phyloP scores from a whole-genome alignment of 192 early-diverging fungal species.

The Polychytrium aggregatum region DNA sequence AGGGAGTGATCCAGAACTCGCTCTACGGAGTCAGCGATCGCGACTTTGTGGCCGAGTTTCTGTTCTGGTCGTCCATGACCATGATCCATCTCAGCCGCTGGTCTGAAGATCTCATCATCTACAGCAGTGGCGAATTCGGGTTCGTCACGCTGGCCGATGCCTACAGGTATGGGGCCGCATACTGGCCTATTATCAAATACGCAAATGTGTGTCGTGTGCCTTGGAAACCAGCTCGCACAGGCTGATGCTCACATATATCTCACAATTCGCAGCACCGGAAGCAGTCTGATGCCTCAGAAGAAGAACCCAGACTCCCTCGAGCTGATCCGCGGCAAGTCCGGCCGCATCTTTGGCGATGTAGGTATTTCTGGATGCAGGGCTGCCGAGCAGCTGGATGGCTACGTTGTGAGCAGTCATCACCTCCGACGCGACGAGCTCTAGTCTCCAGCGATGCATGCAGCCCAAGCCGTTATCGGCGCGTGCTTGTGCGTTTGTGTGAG shows the following conservation, averaged over 20 bases:
- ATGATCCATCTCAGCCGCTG: conserved; percentile 87
- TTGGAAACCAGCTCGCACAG: conserved; percentile 1
- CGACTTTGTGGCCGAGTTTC: conserved; percentile 95
- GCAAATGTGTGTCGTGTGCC: background rate
- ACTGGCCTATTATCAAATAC: background rate
- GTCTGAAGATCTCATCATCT: conserved; percentile 94
- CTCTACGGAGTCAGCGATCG: conserved; percentile 87
- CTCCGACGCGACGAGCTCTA: too few species aligned
- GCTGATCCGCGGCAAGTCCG: conserved; percentile 90
- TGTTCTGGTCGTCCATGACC: conserved; percentile 83
- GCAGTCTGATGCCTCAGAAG: conserved; percentile 98
- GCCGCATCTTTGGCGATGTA: conserved; percentile 88
- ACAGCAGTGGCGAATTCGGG: conserved; percentile 84
- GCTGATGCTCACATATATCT: conserved; percentile 1
- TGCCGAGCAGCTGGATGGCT: too few species aligned
- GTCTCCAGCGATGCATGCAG: too few species aligned
- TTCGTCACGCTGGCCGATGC: conserved; percentile 93
- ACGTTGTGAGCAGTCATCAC: too few species aligned
- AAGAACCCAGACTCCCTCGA: conserved; percentile 98
- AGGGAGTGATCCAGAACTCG: conserved; percentile 74
- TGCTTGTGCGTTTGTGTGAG: too few species aligned
- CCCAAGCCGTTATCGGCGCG: too few species aligned
- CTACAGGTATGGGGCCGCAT: conserved; percentile 69
- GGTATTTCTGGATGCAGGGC: conserved; percentile 4
- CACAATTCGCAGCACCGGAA: conserved; percentile 64